Conservation (phyloP, 129 eudicot species). For the Flaveria trinervia region DNA sequence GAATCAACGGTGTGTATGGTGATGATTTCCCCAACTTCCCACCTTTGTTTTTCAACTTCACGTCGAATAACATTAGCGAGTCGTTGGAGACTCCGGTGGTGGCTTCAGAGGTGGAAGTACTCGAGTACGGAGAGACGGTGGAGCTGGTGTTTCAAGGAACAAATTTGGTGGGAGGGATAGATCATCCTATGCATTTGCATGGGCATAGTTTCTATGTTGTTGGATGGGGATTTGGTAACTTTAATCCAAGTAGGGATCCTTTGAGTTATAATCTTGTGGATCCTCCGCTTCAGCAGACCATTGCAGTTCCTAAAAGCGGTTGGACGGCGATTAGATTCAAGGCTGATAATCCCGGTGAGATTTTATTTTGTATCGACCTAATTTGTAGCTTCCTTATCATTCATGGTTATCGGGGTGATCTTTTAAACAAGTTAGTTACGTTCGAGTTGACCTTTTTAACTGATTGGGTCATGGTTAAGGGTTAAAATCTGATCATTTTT, state of each 20-base stretch:
- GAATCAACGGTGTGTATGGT: conserved; percentile 41
- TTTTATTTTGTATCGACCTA: not conserved
- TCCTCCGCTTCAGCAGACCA: conserved; percentile 57
- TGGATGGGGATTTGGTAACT: conserved; percentile 62
- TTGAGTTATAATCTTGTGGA: conserved; percentile 52
- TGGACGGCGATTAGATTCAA: conserved; percentile 44
- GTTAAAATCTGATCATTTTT: too few species aligned
- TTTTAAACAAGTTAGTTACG: too few species aligned
- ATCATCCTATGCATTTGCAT: conserved; percentile 58
- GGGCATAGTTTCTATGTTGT: conserved; percentile 64
- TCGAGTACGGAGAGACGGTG: conserved; percentile 36
- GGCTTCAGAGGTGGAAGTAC: conserved; percentile 35
- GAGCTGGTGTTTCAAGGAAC: conserved; percentile 63
- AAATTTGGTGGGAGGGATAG: conserved; percentile 29
- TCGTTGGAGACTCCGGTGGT: conserved; percentile 21
- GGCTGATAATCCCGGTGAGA: conserved; percentile 57
- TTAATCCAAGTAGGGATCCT: conserved; percentile 40
- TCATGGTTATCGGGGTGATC: too few species aligned
- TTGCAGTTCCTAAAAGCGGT: conserved; percentile 50
- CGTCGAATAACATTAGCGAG: conserved; percentile 21
- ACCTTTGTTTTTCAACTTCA: conserved; percentile 44
- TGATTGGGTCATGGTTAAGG: too few species aligned
- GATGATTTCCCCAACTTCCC: conserved; percentile 46
- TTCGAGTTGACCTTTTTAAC: too few species aligned
- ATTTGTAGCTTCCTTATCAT: too few species aligned